A percentile compares a stretch with the other conserved stretches of the same genome.
Evolutionary conservation across 108 stramenopile genomes (phyloP).

Genomic region (Stephanodiscus minutulus): DNA sequence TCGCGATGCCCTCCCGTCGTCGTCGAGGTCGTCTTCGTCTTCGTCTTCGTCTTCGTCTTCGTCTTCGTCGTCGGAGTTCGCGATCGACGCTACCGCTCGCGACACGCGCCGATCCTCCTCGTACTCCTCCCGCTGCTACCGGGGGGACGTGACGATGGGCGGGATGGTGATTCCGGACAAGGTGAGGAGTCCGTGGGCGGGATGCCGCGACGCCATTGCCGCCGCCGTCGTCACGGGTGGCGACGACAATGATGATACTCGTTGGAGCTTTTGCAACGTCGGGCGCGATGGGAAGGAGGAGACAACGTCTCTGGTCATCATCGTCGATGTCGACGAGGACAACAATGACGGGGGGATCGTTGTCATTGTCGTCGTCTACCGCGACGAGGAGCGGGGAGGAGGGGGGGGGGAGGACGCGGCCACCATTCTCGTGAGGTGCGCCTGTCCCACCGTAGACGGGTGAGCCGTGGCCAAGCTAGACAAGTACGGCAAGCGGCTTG

Average conservation of each 20-base stretch:
- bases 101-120: too few relatives aligned
- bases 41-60: too few relatives aligned
- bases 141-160: not conserved
- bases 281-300: not conserved
- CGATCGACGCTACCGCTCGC: too few relatives aligned
- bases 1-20: too few relatives aligned
- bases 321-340: conserved; percentile 24
- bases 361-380: not conserved
- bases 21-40: too few relatives aligned
- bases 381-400: not conserved
- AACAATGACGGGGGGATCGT: too few relatives aligned
- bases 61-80: too few relatives aligned
- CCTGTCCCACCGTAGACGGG: conserved; percentile 34
- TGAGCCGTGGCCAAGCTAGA: conserved; percentile 32
- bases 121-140: too few relatives aligned
- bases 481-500: conserved; percentile 11
- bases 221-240: too few relatives aligned
- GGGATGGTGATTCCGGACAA: not conserved
- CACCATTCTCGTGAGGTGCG: conserved; percentile 20
- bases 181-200: conserved; percentile 54
- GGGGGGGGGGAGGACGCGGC: not conserved
- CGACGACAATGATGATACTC: too few relatives aligned
- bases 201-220: conserved; percentile 29
- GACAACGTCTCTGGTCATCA: not conserved
- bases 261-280: not conserved